These are phyloP conservation scores for Tulasnella sp. DNA, from an alignment of 768 basidiomycete genomes.

Conservation along the genomic window DNA sequence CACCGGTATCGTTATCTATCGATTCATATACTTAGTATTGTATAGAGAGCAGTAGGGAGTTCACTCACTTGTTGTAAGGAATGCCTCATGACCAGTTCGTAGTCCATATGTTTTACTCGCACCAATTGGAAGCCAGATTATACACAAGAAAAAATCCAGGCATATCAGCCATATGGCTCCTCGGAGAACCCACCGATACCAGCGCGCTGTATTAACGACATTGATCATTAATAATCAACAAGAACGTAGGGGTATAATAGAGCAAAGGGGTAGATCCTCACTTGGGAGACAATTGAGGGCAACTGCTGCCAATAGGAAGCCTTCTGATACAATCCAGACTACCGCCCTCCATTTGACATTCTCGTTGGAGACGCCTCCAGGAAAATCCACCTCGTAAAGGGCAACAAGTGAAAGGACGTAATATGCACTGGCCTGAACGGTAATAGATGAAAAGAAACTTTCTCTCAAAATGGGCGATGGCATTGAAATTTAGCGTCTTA, in stretches of 20 bases:
- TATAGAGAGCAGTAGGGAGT: not conserved
- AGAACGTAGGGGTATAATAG: not conserved
- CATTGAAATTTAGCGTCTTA: no score
- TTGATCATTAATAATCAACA: no score
- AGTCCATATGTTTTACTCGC: constrained; percentile 27
- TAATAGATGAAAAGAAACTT: no score
- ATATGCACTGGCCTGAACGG: constrained; percentile 21
- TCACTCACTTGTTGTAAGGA: constrained; percentile 18
- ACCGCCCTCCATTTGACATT: constrained; percentile 27
- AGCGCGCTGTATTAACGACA: constrained; percentile 13
- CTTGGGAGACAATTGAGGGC: constrained; percentile 23
- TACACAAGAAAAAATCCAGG: constrained; percentile 23
- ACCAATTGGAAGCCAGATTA: constrained; percentile 28
- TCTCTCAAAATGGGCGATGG: no score
- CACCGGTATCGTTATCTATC: constrained; percentile 16
- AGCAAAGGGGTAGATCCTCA: constrained; percentile 4
- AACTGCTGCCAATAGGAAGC: constrained; percentile 22
- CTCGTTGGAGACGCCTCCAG: constrained; percentile 23
- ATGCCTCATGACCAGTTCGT: constrained; percentile 22
- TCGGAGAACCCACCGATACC: constrained; percentile 25
- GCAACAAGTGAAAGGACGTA: constrained; percentile 24
- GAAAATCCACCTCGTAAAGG: constrained; percentile 24
- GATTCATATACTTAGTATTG: not conserved
- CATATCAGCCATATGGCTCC: constrained; percentile 22
- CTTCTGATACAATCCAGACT: constrained; percentile 24